phyloP scores from a whole-genome alignment of 371 early-diverging fungal species.

The Mortierella sp. region DNA sequence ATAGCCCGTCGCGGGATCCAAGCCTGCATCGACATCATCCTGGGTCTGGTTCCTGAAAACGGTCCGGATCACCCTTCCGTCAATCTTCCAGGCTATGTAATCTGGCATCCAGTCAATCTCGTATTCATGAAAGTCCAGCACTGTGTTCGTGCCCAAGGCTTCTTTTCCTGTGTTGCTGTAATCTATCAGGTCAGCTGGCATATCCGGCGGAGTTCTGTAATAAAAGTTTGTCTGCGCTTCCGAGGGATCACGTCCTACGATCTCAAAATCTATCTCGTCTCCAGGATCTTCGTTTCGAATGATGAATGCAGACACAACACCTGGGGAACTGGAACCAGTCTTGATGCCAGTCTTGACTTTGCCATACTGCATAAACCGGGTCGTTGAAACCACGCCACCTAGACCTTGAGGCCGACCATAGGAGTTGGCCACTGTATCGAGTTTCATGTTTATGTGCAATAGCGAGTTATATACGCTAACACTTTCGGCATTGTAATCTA shows the following conservation, averaged over 20 bases:
- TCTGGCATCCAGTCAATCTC: slow-evolving; percentile 70
- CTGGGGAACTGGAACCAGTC: no score
- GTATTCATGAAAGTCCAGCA: slow-evolving; percentile 52
- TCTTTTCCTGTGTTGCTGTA: slow-evolving; percentile 57
- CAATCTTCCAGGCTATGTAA: slow-evolving; percentile 63
- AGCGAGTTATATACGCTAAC: slow-evolving; percentile 29
- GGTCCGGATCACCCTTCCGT: slow-evolving; percentile 63
- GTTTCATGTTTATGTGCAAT: slow-evolving; percentile 37
- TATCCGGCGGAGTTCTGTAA: slow-evolving; percentile 54
- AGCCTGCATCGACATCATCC: slow-evolving; percentile 47
- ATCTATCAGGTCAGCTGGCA: slow-evolving; percentile 46
- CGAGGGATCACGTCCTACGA: no score
- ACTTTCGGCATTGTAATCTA: slow-evolving; percentile 37
- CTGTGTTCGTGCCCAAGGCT: slow-evolving; percentile 37
- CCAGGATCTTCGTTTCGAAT: no score
- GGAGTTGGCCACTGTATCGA: slow-evolving; percentile 26
- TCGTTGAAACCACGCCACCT: slow-evolving; percentile 39
- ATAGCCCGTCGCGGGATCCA: slow-evolving; percentile 14
- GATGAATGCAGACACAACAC: no score
- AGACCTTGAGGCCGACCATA: slow-evolving; percentile 42
- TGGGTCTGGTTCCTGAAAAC: slow-evolving; percentile 42
- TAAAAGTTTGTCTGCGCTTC: slow-evolving; percentile 70
- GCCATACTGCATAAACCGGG: slow-evolving; percentile 13
- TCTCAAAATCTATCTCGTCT: no score
- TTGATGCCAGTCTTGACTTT: no score